These are phyloP conservation scores for Spencermartinsiella ligniputridi DNA, from an alignment of 1,139 yeast species.

Conservation along the genomic window DNA sequence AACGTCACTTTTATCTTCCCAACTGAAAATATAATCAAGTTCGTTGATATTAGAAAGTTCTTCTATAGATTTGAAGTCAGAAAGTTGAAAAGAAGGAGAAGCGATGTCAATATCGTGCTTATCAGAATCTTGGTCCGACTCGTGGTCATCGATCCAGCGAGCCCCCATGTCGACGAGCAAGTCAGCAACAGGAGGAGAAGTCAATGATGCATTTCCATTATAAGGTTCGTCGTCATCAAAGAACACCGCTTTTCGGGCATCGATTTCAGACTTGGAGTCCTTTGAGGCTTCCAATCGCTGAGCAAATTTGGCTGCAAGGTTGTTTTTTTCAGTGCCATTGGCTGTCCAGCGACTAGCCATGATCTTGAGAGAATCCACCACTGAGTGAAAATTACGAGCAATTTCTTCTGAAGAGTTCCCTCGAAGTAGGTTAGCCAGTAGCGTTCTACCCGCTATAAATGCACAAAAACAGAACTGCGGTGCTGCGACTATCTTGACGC, in stretches of 20 bases:
- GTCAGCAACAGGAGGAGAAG: slow-evolving; percentile 10
- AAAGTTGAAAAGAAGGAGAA: neutral
- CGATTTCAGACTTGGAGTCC: slow-evolving; percentile 8
- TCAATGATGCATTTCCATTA: slow-evolving; percentile 5
- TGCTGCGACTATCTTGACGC: slow-evolving; percentile 4
- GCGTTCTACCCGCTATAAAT: slow-evolving; percentile 9
- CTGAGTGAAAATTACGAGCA: slow-evolving; percentile 15
- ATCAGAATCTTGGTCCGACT: neutral
- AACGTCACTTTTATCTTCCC: too few relatives aligned
- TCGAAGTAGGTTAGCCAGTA: slow-evolving; percentile 7
- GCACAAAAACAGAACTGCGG: slow-evolving; percentile 10
- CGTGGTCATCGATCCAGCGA: neutral
- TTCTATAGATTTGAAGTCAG: slow-evolving; percentile 5
- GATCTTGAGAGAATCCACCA: slow-evolving; percentile 17
- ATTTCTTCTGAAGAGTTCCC: slow-evolving; percentile 6
- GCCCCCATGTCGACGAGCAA: neutral
- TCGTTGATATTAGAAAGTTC: slow-evolving; percentile 7
- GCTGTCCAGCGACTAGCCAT: slow-evolving; percentile 21
- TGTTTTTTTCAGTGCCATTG: slow-evolving; percentile 2
- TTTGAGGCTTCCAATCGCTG: slow-evolving; percentile 4
- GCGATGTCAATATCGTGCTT: neutral
- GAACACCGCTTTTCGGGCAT: slow-evolving; percentile 8
- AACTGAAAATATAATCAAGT: slow-evolving; percentile 8
- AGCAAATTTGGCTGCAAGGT: slow-evolving; percentile 6
- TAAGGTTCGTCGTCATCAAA: slow-evolving; percentile 4